A percentile compares a stretch with the other conserved stretches of the same genome.
phyloP scores from a whole-genome alignment of 73 alveolate species.

The Strombidium stylifer region DNA sequence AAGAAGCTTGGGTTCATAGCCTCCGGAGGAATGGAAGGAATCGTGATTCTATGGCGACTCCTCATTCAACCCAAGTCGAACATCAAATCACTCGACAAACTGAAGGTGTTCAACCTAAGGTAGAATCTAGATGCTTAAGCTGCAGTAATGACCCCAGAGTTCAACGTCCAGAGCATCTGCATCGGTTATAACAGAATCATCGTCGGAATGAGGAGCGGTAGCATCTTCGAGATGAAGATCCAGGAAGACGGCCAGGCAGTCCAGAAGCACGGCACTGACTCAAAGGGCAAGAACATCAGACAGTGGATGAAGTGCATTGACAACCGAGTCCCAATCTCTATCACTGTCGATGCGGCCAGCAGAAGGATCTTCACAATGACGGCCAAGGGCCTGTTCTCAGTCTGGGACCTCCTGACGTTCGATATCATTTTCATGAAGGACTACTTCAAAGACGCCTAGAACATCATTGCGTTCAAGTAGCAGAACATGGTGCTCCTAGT shows the following conservation, averaged over 20 bases:
- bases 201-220: constrained; percentile 83
- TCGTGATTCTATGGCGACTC: constrained; percentile 72
- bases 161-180: constrained; percentile 71
- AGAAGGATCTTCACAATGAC: constrained; percentile 61
- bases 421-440: constrained; percentile 53
- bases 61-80: constrained; percentile 38
- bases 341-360: constrained; percentile 57
- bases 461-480: constrained; percentile 67
- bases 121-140: constrained; percentile 37
- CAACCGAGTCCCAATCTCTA: constrained; percentile 66
- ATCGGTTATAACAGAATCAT: constrained; percentile 71
- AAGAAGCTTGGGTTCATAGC: constrained; percentile 66
- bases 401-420: constrained; percentile 72
- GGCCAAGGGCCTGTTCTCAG: constrained; percentile 71
- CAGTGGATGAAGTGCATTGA: constrained; percentile 72
- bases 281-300: constrained; percentile 18
- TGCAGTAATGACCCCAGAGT: constrained; percentile 45
- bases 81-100: constrained; percentile 60
- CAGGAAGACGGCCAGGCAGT: constrained; percentile 26
- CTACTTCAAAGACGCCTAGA: constrained; percentile 60
- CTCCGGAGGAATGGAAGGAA: constrained; percentile 90
- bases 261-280: not conserved
- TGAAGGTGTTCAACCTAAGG: constrained; percentile 31
- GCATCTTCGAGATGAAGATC: constrained; percentile 60
- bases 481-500: constrained; percentile 70